phyloP scores from a whole-genome alignment of 441 rosid genomes.

The Bocquillonia castaneifolia region DNA sequence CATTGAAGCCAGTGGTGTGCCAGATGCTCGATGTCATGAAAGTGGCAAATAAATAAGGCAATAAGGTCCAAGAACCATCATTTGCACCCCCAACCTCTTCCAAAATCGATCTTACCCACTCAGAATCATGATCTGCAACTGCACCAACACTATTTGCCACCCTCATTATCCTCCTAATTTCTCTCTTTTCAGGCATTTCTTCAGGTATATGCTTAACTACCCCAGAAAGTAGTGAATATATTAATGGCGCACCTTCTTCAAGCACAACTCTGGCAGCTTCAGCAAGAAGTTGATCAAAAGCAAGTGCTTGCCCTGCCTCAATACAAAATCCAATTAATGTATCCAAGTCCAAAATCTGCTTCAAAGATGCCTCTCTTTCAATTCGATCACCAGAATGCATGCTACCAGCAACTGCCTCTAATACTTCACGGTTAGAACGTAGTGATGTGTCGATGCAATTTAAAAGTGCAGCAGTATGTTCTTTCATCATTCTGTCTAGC shows the following conservation, averaged over 20 bases:
- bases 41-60: conserved; percentile 86
- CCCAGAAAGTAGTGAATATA: conserved; percentile 74
- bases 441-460: conserved; percentile 93
- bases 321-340: conserved; percentile 88
- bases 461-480: conserved; percentile 88
- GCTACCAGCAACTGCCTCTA: conserved; percentile 85
- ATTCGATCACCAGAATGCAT: conserved; percentile 93
- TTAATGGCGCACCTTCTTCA: conserved; percentile 78
- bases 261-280: conserved; percentile 93
- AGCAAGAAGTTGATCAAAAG: conserved; percentile 88
- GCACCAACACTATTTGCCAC: conserved; percentile 64
- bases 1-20: conserved; percentile 87
- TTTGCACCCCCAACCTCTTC: conserved; percentile 93
- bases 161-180: conserved; percentile 70
- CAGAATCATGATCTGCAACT: conserved; percentile 79
- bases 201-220: conserved; percentile 74
- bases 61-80: conserved; percentile 90
- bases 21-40: conserved; percentile 90
- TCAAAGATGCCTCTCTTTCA: conserved; percentile 70
- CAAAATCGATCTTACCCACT: conserved; percentile 84
- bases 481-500: conserved; percentile 93
- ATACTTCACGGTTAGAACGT: conserved; percentile 78
- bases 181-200: conserved; percentile 83
- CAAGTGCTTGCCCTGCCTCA: conserved; percentile 96
- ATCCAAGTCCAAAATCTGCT: conserved; percentile 93